Conservation (phyloP, 306 rosid species). For the Rubus idaeus region DNA sequence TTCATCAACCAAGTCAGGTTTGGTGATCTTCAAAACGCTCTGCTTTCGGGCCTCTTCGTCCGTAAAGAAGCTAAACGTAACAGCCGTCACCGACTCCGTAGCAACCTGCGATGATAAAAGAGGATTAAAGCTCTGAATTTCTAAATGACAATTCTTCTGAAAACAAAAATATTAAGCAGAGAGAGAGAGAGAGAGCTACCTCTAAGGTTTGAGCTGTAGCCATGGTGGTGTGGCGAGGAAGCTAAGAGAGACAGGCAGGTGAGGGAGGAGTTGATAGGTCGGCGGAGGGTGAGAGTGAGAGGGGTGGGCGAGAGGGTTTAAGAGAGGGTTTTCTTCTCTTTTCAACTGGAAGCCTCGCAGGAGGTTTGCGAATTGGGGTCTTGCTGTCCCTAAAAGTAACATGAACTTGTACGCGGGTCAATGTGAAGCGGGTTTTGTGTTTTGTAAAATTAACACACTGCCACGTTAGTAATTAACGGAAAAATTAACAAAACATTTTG, state of each 20-base stretch:
- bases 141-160: too few relatives aligned
- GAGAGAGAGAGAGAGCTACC: slow-evolving; percentile 6
- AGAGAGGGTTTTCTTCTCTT: background rate
- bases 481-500: too few relatives aligned
- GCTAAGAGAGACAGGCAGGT: background rate
- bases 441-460: too few relatives aligned
- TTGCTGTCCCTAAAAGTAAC: too few relatives aligned
- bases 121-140: too few relatives aligned
- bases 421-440: too few relatives aligned
- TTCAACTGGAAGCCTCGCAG: background rate
- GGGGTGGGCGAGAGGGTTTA: slow-evolving; percentile 2
- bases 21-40: slow-evolving; percentile 55
- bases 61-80: slow-evolving; percentile 64
- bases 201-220: slow-evolving; percentile 6
- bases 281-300: background rate
- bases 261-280: background rate
- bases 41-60: slow-evolving; percentile 51
- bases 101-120: slow-evolving; percentile 43
- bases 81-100: slow-evolving; percentile 52
- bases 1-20: slow-evolving; percentile 34
- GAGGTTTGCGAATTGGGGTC: background rate
- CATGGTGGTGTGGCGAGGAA: slow-evolving; percentile 4
- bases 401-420: too few relatives aligned
- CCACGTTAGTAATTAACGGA: too few relatives aligned
- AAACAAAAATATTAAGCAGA: too few relatives aligned